A percentile compares a stretch with the other conserved stretches of the same genome.
Evolutionary conservation across 148 eudicot species (phyloP).

Genomic region (Rhododendron vialii): DNA sequence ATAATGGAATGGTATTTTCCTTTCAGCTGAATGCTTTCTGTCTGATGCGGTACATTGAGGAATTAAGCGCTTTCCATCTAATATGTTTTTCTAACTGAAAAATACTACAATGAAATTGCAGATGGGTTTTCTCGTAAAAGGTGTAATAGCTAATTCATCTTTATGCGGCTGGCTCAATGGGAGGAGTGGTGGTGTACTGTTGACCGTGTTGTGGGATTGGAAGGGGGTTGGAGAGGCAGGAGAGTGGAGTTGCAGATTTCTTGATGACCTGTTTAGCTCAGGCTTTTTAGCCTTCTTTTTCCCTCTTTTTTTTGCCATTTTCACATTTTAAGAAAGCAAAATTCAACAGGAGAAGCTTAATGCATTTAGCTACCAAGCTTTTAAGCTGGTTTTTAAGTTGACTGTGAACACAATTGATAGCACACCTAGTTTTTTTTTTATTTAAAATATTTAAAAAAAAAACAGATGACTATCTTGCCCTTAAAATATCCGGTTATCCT

Average conservation of each 20-base stretch:
- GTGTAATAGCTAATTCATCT: no score
- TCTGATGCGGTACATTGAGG: neutral
- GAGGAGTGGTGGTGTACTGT: neutral
- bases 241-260: neutral
- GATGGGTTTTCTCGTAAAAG: neutral
- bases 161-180: no score
- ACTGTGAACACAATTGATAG: no score
- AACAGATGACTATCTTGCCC: no score
- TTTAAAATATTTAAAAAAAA: no score
- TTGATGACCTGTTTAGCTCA: neutral
- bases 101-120: neutral
- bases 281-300: neutral
- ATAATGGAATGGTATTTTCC: neutral
- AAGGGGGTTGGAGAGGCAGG: no score
- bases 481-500: no score
- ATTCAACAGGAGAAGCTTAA: no score
- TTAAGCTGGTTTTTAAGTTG: no score
- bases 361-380: no score
- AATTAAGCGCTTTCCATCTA: neutral
- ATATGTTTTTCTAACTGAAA: neutral
- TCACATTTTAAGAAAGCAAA: no score
- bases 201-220: neutral
- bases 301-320: neutral
- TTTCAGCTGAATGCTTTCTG: neutral
- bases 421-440: no score